Evolutionary conservation across 441 rosid species (phyloP).

Genomic region (Geranium incanum): DNA sequence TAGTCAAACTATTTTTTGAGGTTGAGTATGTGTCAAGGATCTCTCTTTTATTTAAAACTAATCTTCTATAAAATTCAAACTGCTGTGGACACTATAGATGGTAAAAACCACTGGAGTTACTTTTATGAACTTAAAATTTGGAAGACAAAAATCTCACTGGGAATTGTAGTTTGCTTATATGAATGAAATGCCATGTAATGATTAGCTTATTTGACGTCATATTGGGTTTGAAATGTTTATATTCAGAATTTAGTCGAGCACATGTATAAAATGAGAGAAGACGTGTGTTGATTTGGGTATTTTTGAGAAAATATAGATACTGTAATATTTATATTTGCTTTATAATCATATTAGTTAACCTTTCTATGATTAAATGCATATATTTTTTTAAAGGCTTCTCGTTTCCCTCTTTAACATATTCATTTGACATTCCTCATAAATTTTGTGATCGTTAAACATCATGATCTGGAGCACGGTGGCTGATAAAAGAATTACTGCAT

Average conservation of each 20-base stretch:
- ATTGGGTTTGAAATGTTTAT: background rate
- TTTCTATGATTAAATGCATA: background rate
- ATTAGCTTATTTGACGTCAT: background rate
- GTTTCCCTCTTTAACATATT: background rate
- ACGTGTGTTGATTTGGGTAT: background rate
- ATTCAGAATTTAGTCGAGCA: background rate
- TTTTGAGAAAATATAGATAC: background rate
- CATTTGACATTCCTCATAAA: background rate
- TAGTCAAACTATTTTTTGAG: background rate
- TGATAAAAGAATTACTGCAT: no score
- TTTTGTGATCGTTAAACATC: background rate
- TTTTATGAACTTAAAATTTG: background rate
- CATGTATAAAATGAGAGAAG: background rate
- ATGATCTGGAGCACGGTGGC: background rate
- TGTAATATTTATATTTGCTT: background rate
- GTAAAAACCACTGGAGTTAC: background rate
- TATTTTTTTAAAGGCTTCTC: background rate
- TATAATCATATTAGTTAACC: background rate
- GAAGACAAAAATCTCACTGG: background rate
- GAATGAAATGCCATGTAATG: background rate
- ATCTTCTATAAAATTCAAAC: background rate
- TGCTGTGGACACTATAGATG: background rate
- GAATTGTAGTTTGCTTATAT: background rate
- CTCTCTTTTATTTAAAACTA: background rate
- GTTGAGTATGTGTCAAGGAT: slow-evolving; percentile 3